phyloP scores from a whole-genome alignment of 495 filamentous ascomycete species.

The Daldinia childiae region DNA sequence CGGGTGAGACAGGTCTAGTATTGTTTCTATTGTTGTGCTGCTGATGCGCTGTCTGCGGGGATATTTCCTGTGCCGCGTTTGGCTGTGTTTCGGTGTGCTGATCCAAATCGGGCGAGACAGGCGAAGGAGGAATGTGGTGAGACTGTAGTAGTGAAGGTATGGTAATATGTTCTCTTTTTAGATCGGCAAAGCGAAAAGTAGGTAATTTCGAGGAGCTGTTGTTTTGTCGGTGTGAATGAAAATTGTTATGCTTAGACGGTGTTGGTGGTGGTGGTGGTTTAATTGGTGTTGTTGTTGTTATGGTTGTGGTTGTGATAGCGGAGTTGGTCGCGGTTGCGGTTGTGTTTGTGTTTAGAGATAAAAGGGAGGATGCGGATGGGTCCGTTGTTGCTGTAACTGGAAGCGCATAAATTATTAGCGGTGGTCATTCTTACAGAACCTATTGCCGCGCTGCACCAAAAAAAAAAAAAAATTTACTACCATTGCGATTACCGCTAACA shows the following conservation, averaged over 20 bases:
- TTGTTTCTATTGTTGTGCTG: slow-evolving; percentile 43
- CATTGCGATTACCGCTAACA: slow-evolving; percentile 15
- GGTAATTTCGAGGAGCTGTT: slow-evolving; percentile 62
- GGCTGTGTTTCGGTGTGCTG: slow-evolving; percentile 45
- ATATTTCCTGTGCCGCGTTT: slow-evolving; percentile 45
- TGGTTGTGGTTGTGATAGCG: slow-evolving; percentile 10
- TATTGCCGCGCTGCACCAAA: slow-evolving; percentile 14
- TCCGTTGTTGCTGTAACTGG: slow-evolving; percentile 28
- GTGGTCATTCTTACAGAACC: slow-evolving; percentile 17
- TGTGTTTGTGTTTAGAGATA: slow-evolving; percentile 31
- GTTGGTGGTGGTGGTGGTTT: slow-evolving; percentile 16
- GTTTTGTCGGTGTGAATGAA: slow-evolving; percentile 58
- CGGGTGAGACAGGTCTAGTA: slow-evolving; percentile 41
- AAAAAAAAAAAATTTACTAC: slow-evolving; percentile 28
- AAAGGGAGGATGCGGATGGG: slow-evolving; percentile 39
- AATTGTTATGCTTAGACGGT: slow-evolving; percentile 42
- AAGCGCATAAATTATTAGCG: slow-evolving; percentile 38
- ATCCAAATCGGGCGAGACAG: slow-evolving; percentile 50
- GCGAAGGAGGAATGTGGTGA: slow-evolving; percentile 53
- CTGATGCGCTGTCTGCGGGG: slow-evolving; percentile 40
- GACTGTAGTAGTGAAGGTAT: slow-evolving; percentile 48
- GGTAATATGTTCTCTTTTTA: slow-evolving; percentile 51
- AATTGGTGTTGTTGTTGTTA: slow-evolving; percentile 22
- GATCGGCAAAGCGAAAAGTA: slow-evolving; percentile 59
- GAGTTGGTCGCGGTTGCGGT: slow-evolving; percentile 27